Evolutionary conservation across 1,284 basidiomycete genomes (phyloP), one percentile per base, ranked within the genome.

Genomic region (Waitea zeae): DNA sequence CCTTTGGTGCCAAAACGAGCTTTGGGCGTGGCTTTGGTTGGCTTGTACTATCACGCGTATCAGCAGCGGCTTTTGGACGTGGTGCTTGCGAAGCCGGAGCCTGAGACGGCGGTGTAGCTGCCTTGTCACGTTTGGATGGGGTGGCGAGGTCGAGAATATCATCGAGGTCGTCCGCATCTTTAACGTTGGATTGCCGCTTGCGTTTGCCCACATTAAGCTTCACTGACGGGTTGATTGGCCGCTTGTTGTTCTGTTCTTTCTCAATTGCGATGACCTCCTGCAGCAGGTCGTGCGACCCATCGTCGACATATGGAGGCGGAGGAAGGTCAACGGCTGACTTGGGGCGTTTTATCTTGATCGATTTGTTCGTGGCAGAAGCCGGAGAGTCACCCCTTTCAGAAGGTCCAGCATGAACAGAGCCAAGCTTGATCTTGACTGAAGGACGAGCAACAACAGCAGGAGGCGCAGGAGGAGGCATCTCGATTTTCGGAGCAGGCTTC

Each of bases 191-290:
- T n/a, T n/a, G n/a, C 46, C 72, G 70, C 50, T 75, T 76, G 38
- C 74, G 63, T 46, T 77, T 77, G 17, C 39, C 54, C 5, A 48
- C 44, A 12, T 11, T 26, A n/a, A n/a, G n/a, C n/a, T n/a, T n/a
- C n/a, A n/a, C n/a, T 5, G 28, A 13, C 30, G 13, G 11, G 24
- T 12, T 26, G 11, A 33, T n/a, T 30, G 17, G 30, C 12, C n/a
- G n/a, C 35, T 34, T 18, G 31, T 17, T 20, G 14, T 63, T 59
- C 47, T 73, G 67, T 51, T 75, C 71, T 38, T 67, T 61, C 50
- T 84, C 80, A 31, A 83, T 78, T 5, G 79, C 80, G 35, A 84
- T 67, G 20, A 84, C 78, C 47, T 84, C 80, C 48, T 82, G 78
- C 3, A 82, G 57, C 30, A 84, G 59, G 46, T 84, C 80, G 41